Evolutionary conservation across 306 rosid species (phyloP).

Genomic region (Begonia fuchsioides): DNA sequence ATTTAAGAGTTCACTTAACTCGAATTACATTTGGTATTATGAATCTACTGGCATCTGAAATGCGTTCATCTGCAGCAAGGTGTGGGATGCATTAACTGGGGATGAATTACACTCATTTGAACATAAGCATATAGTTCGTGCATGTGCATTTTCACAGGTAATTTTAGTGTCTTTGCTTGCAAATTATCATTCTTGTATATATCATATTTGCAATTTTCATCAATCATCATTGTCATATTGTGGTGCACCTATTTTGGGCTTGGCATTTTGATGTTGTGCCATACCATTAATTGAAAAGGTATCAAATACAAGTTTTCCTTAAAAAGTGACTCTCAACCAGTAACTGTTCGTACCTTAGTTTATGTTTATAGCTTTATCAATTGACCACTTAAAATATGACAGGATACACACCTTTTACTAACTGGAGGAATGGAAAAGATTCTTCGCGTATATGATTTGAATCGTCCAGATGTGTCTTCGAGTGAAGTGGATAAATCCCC

Average conservation of each 20-base stretch:
- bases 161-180: background rate
- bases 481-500: constrained; percentile 93
- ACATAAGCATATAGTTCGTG: constrained; percentile 96
- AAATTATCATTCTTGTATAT: too few species aligned
- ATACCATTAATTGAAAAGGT: too few species aligned
- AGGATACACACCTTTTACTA: constrained; percentile 82
- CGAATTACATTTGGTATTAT: too few species aligned
- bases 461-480: constrained; percentile 89
- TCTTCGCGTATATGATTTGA: constrained; percentile 83
- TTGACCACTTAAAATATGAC: constrained; percentile 7
- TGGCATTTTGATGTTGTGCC: too few species aligned
- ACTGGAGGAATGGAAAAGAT: constrained; percentile 91
- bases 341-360: background rate
- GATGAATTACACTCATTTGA: constrained; percentile 87
- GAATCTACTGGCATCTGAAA: too few species aligned
- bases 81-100: constrained; percentile 96
- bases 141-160: constrained; percentile 94
- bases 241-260: too few species aligned
- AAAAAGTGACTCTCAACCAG: too few species aligned
- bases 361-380: background rate
- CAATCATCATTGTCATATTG: too few species aligned
- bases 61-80: constrained; percentile 45
- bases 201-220: too few species aligned
- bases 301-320: too few species aligned
- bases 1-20: too few species aligned